A percentile compares a stretch with the other conserved stretches of the same genome.
Evolutionary conservation across 345 rosid genomes (phyloP).

Genomic region (Lumnitzera racemosa): DNA sequence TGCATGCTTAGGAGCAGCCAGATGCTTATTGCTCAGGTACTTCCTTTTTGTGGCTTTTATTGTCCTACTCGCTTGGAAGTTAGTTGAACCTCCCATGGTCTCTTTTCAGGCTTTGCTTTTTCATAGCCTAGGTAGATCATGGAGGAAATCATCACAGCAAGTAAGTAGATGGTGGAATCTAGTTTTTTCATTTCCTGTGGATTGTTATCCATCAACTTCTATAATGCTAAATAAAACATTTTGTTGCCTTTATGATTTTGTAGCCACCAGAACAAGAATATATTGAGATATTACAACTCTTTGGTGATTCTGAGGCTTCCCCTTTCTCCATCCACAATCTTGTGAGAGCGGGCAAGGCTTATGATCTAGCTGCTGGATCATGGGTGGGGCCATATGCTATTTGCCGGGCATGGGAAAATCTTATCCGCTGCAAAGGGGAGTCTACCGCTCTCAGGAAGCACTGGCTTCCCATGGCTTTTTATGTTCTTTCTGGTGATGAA

Average conservation of each 20-base stretch:
- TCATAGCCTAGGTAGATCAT: constrained; percentile 83
- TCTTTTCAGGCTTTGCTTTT: constrained; percentile 64
- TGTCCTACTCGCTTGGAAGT: neutral
- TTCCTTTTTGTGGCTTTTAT: neutral
- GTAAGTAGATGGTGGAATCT: constrained; percentile 18
- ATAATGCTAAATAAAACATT: too few relatives aligned
- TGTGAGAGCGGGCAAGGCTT: constrained; percentile 58
- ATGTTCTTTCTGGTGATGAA: constrained; percentile 85
- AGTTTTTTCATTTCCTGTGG: neutral
- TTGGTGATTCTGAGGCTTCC: constrained; percentile 66
- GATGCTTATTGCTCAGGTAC: constrained; percentile 93
- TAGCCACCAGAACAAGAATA: constrained; percentile 64
- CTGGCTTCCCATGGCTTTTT: constrained; percentile 77
- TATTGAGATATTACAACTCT: constrained; percentile 62
- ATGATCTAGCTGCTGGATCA: constrained; percentile 95
- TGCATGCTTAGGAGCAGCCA: constrained; percentile 99
- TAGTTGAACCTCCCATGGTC: neutral
- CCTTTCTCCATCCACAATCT: constrained; percentile 87
- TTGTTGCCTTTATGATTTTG: constrained; percentile 19
- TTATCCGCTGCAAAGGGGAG: constrained; percentile 44
- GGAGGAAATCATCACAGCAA: constrained; percentile 57
- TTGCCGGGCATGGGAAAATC: constrained; percentile 83
- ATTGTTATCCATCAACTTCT: neutral
- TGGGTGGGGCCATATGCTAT: constrained; percentile 98
- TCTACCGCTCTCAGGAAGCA: constrained; percentile 24